Evolutionary conservation across 2,329 filamentous ascomycete genomes (phyloP), one percentile per base, ranked within the genome.

Genomic region (Phoma sp.): DNA sequence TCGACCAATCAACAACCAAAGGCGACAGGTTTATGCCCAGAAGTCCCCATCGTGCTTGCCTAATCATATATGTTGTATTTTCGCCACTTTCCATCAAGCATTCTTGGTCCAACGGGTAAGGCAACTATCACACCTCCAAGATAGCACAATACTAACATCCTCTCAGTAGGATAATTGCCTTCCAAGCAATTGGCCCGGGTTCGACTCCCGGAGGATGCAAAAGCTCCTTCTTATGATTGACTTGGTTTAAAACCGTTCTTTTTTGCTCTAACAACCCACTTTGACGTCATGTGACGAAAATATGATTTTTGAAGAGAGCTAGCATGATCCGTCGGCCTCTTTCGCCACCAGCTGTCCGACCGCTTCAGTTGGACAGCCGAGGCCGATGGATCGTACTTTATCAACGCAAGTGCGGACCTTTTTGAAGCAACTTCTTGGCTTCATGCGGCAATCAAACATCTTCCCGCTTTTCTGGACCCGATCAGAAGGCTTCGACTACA

Each of bases 321-420:
- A n/a, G n/a, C n/a, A n/a, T n/a, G n/a, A n/a, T n/a, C n/a, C n/a
- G n/a, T n/a, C n/a, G 52, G 43, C 2, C 37, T 56, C 17, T 64
- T 65, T 30, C 14, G 26, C 3, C 17, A 4, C 18, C 49, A 49
- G 26, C 30, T 60, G 0, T 57, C 54, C 17, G 42, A 26, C 2
- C 21, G 42, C n/a, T 58, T 42, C 33, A 21, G 21, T 2, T 57
- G 59, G 58, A 26, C 17, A 2, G 53, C 57, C 9, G 26, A 63
- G 28, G 10, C 25, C 0, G 58, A 77, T 20, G 73, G 70, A 0
- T 66, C 68, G 0, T 73, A 73, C 58, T 79, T 78, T 59, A 45
- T 80, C 18, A 76, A 79, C 49, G 62, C 73, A 0, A 73, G 79
- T 36, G 61, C 71, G 0, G 53, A 63, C 0, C 23, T 75, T 2